phyloP scores from a whole-genome alignment of 192 early-diverging fungal genomes.

The Coemansia sp. region DNA sequence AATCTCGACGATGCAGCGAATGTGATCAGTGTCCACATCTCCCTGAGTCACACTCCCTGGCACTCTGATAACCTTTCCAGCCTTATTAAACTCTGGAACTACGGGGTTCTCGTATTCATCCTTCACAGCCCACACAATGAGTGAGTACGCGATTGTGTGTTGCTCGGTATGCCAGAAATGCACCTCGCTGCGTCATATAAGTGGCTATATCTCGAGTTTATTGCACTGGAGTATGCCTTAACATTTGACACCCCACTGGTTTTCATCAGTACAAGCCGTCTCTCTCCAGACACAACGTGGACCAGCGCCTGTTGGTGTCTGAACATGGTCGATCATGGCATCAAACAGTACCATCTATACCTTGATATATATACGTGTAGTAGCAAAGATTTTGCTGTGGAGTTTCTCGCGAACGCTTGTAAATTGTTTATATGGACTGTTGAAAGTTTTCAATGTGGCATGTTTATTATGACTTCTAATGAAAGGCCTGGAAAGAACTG shows the following conservation, averaged over 20 bases:
- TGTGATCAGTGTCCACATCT: neutral
- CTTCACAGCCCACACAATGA: neutral
- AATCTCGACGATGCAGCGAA: neutral
- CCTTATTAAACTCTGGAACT: neutral
- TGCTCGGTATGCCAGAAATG: slow-evolving; percentile 3
- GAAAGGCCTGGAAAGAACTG: too few relatives aligned
- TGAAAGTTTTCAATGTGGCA: too few relatives aligned
- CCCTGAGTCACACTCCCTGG: neutral
- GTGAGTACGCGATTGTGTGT: neutral
- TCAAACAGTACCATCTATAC: neutral
- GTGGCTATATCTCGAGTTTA: neutral
- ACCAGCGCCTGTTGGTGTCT: neutral
- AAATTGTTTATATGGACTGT: too few relatives aligned
- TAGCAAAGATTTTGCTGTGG: too few relatives aligned
- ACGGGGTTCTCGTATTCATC: neutral
- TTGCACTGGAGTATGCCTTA: neutral
- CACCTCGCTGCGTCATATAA: neutral
- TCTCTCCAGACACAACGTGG: neutral
- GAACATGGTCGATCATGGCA: neutral
- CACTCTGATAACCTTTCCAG: neutral
- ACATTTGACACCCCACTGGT: neutral
- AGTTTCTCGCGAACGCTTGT: too few relatives aligned
- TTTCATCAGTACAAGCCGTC: neutral
- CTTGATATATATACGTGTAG: neutral
- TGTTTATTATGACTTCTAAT: too few relatives aligned